phyloP scores from a whole-genome alignment of 257 asterid genomes.

The Asclepias syriaca region DNA sequence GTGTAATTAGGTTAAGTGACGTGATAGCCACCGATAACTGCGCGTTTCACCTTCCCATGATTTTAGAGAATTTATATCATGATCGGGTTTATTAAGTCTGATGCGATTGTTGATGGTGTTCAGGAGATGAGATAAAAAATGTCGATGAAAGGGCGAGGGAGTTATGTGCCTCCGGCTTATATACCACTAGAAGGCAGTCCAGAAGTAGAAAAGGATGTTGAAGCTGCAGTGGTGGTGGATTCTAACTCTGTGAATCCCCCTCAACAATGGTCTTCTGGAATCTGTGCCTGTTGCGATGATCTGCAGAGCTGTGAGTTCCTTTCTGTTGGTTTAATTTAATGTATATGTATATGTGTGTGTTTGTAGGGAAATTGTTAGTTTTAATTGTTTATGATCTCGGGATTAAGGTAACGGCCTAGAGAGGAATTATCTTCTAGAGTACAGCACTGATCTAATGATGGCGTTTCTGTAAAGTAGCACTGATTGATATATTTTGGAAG shows the following conservation, averaged over 20 bases:
- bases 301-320: constrained; percentile 82
- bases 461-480: neutral
- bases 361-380: neutral
- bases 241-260: constrained; percentile 38
- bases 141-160: constrained; percentile 38
- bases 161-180: constrained; percentile 78
- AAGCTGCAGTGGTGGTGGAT: constrained; percentile 26
- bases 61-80: too few species aligned
- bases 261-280: constrained; percentile 87
- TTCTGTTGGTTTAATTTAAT: neutral
- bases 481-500: neutral
- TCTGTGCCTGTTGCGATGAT: constrained; percentile 95
- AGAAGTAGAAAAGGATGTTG: constrained; percentile 36
- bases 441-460: neutral
- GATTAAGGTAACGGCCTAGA: neutral
- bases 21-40: too few species aligned
- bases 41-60: too few species aligned
- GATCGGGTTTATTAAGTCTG: too few species aligned
- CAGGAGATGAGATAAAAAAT: constrained; percentile 8
- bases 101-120: neutral
- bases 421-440: neutral
- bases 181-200: constrained; percentile 43
- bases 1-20: too few species aligned
- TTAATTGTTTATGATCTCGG: neutral
- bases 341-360: neutral